Base-by-base conservation (phyloP, 2,329 filamentous ascomycete species). In the Sphaerulina populicola region DNA sequence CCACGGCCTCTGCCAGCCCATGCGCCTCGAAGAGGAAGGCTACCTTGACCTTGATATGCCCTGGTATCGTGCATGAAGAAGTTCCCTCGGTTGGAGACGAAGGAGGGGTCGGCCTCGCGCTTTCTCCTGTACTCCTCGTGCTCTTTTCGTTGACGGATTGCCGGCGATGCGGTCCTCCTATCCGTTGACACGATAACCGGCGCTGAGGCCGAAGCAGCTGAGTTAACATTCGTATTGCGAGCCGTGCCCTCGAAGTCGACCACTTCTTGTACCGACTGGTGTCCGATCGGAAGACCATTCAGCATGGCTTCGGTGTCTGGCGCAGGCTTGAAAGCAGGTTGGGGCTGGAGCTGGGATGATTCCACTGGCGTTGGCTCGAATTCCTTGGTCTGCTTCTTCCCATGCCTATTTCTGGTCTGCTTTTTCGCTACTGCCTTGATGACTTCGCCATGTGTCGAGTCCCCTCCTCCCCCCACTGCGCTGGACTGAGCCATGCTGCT, bases 1-100 rank as follows among this genome's bases (percentile, higher is more conserved):
- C 81, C 77, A 55, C 78, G 73, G 35, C 81, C 83, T 69, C 83
- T 77, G 30, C 79, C 79, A 18, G 43, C 48, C 53, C 58, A 61
- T 39, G 51, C 59, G 12, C 62, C 63, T 52, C 64, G 49, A 7
- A 54, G 41, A 12, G 57, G 51, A 8, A 53, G 52, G 3, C 52
- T 53, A 12, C 54, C 51, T 42, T 59, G 61, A 18, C 57, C 59
- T 42, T 59, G 49, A 15, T 53, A 47, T 10, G 60, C 85, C 50
- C 85, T 80, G 61, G 88, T 83, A 67, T 97, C 93, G 69, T 97
- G 91, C 81, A 97, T 89, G 73, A 96, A 97, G 75, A 97, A 97
- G 56, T 87, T 85, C 53, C 93, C 93, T 59, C 91, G 78, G 64
- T 94, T 96, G 48, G 93, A 91, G 49, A 96, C 91, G 71, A 95